Conservation (phyloP, 345 rosid species). For the Populus ilicifolia region DNA sequence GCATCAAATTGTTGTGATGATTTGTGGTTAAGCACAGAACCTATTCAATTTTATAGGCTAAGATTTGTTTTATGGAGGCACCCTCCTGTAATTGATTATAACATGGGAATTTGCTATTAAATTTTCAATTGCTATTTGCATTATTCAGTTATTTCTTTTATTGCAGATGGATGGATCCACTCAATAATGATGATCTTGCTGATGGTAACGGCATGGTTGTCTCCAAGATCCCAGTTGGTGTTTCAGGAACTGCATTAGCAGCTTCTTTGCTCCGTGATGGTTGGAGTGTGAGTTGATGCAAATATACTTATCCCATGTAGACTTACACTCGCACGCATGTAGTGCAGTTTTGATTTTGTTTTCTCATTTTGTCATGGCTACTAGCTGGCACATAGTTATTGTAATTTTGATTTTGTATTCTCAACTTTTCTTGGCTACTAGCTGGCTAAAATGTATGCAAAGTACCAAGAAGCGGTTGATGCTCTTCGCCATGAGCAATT, state of each 20-base stretch:
- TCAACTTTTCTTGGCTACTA: slow-evolving; percentile 17
- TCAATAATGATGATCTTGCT: slow-evolving; percentile 35
- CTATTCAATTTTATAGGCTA: too few species aligned
- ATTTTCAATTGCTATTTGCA: too few species aligned
- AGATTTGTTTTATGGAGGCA: too few species aligned
- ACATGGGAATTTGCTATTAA: too few species aligned
- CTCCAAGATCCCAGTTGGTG: slow-evolving; percentile 79
- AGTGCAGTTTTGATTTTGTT: background rate
- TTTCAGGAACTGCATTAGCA: slow-evolving; percentile 93
- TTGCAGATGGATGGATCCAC: slow-evolving; percentile 37
- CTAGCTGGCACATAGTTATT: background rate
- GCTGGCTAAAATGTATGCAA: slow-evolving; percentile 90
- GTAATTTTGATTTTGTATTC: background rate
- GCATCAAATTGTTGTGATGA: too few species aligned
- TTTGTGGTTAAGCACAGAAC: too few species aligned
- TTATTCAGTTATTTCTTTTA: background rate
- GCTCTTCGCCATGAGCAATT: slow-evolving; percentile 90
- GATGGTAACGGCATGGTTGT: slow-evolving; percentile 48
- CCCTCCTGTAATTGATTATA: too few species aligned
- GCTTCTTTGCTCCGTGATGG: slow-evolving; percentile 97
- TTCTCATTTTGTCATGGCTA: too few species aligned
- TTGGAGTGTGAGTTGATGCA: slow-evolving; percentile 79
- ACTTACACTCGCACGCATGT: background rate
- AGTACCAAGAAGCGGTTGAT: slow-evolving; percentile 97
- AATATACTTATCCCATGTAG: slow-evolving; percentile 5